Evolutionary conservation across 1,139 yeast species (phyloP).

Genomic region (Pneumocystis wakefieldiae): DNA sequence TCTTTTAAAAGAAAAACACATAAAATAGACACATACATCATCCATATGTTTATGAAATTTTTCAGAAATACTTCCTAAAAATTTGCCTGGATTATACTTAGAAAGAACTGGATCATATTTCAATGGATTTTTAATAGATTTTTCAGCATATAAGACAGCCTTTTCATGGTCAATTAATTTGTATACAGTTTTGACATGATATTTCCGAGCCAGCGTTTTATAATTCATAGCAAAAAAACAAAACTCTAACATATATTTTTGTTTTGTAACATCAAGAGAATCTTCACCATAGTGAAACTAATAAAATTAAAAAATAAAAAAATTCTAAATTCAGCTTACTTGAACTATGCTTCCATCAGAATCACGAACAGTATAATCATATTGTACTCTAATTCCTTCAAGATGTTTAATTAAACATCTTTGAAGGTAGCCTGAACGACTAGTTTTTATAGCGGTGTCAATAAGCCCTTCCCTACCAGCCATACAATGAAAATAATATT

Average conservation of each 20-base stretch:
- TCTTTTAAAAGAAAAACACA: not conserved
- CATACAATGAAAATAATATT: slow-evolving; percentile 99
- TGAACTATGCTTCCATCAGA: slow-evolving; percentile 75
- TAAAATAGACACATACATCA: slow-evolving; percentile 13
- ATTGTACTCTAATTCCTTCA: slow-evolving; percentile 89
- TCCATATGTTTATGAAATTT: slow-evolving; percentile 73
- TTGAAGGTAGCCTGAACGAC: slow-evolving; percentile 96
- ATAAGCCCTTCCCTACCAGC: slow-evolving; percentile 99
- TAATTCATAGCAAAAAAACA: slow-evolving; percentile 85
- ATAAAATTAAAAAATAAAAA: not conserved
- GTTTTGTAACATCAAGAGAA: slow-evolving; percentile 83
- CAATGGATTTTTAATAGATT: slow-evolving; percentile 58
- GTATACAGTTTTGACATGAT: slow-evolving; percentile 65
- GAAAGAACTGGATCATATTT: slow-evolving; percentile 86
- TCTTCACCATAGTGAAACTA: slow-evolving; percentile 98
- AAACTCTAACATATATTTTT: slow-evolving; percentile 86
- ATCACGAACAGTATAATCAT: slow-evolving; percentile 92
- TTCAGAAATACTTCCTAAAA: slow-evolving; percentile 87
- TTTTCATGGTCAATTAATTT: slow-evolving; percentile 67
- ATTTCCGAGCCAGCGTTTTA: slow-evolving; percentile 70
- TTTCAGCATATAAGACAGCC: slow-evolving; percentile 69
- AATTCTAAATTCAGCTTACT: not conserved
- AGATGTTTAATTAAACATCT: slow-evolving; percentile 96
- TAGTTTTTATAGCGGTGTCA: slow-evolving; percentile 98
- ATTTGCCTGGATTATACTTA: slow-evolving; percentile 72